phyloP scores from a whole-genome alignment of 1,284 basidiomycete species.

The Ceratobasidium sp. region DNA sequence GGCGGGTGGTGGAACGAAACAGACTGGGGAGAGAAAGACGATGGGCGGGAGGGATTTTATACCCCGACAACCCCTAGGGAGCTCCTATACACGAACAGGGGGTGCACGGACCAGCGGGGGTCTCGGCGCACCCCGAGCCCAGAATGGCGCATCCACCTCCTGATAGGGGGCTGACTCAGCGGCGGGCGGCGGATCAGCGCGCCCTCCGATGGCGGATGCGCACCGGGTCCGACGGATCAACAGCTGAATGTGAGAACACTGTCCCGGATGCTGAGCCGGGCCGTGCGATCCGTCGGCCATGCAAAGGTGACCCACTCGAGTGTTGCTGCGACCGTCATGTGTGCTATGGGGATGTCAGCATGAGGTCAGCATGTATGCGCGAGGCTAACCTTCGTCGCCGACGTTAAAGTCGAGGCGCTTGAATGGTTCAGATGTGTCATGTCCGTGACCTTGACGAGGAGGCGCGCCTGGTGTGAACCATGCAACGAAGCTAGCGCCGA shows the following conservation, averaged over 20 bases:
- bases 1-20: slow-evolving; percentile 44
- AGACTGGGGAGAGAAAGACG: slow-evolving; percentile 35
- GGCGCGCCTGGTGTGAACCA: slow-evolving; percentile 93
- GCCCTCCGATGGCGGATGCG: no score
- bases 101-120: slow-evolving; percentile 35
- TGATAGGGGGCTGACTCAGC: slow-evolving; percentile 39
- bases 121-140: background rate
- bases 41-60: slow-evolving; percentile 15
- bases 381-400: slow-evolving; percentile 61
- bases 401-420: slow-evolving; percentile 81
- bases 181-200: background rate
- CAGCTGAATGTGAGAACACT: slow-evolving; percentile 88
- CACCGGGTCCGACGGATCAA: slow-evolving; percentile 53
- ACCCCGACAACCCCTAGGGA: slow-evolving; percentile 21
- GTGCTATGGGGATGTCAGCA: slow-evolving; percentile 60
- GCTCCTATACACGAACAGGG: slow-evolving; percentile 17
- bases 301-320: slow-evolving; percentile 83
- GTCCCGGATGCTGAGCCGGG: slow-evolving; percentile 84
- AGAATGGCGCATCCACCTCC: slow-evolving; percentile 11
- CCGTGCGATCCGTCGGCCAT: slow-evolving; percentile 86
- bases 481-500: slow-evolving; percentile 85
- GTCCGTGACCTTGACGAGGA: slow-evolving; percentile 82
- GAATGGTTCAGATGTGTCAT: slow-evolving; percentile 83
- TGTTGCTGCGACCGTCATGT: slow-evolving; percentile 77
- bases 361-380: background rate